Evolutionary conservation across 1,284 basidiomycete species (phyloP).

Genomic region (Leccinum variabile): DNA sequence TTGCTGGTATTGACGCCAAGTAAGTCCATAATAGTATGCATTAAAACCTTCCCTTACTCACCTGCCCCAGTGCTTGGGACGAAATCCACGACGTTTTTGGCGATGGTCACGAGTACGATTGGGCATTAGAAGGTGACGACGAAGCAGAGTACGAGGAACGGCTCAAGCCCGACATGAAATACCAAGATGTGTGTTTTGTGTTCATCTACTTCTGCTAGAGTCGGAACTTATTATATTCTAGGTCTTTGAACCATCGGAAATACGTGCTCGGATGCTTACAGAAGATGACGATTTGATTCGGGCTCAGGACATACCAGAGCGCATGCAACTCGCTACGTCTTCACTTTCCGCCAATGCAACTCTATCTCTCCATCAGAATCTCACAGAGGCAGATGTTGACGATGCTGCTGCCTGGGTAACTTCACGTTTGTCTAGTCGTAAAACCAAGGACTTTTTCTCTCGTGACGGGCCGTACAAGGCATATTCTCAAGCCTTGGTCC

Average conservation of each 20-base stretch:
- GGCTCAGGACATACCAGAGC: constrained; percentile 89
- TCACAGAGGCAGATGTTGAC: constrained; percentile 71
- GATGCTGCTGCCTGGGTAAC: constrained; percentile 91
- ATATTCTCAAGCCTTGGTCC: constrained; percentile 70
- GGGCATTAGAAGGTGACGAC: constrained; percentile 85
- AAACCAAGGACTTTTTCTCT: constrained; percentile 74
- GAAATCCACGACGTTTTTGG: constrained; percentile 98
- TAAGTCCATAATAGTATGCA: constrained; percentile 42
- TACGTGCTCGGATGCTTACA: constrained; percentile 87
- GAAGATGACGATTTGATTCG: constrained; percentile 95
- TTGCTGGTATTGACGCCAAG: constrained; percentile 87
- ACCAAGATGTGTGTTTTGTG: constrained; percentile 75
- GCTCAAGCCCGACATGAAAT: constrained; percentile 74
- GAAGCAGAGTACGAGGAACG: constrained; percentile 57
- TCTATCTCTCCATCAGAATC: constrained; percentile 64
- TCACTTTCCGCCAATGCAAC: constrained; percentile 72
- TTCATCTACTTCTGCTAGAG: constrained; percentile 7
- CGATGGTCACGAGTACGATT: constrained; percentile 95
- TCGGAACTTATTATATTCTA: constrained; percentile 36
- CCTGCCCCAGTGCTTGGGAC: constrained; percentile 79
- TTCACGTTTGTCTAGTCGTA: constrained; percentile 77
- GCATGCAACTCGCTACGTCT: constrained; percentile 93
- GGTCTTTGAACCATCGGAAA: constrained; percentile 99
- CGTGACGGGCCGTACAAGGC: constrained; percentile 56
- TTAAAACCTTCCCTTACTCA: constrained; percentile 21